phyloP scores from a whole-genome alignment of 768 basidiomycete species.

The Pholiota molesta region DNA sequence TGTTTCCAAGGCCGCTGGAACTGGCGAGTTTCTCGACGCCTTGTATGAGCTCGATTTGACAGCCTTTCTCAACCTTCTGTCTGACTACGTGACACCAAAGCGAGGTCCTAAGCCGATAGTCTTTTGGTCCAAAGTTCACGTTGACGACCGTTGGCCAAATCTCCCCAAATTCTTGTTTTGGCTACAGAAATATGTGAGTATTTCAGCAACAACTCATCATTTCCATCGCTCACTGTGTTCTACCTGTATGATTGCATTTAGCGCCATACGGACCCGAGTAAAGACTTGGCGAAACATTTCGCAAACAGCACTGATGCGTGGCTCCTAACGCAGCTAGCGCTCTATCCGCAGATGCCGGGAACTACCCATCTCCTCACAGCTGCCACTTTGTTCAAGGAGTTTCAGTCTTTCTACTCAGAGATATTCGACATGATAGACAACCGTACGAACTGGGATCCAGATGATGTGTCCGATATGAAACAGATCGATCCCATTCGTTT shows the following conservation, averaged over 20 bases:
- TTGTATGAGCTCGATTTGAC: constrained; percentile 4
- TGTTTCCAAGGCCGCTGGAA: not conserved
- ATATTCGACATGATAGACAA: constrained; percentile 8
- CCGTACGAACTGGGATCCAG: constrained; percentile 3
- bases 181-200: not conserved
- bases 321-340: not conserved
- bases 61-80: not conserved
- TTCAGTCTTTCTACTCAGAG: not conserved
- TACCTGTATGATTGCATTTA: not conserved
- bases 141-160: constrained; percentile 16
- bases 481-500: constrained; percentile 7
- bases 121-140: constrained; percentile 6
- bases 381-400: not conserved
- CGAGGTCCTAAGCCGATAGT: not conserved
- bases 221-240: too few species aligned
- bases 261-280: not conserved
- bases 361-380: not conserved
- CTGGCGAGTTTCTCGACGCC: constrained; percentile 5
- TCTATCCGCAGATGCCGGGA: not conserved
- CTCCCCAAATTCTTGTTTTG: constrained; percentile 3
- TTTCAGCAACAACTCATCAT: not conserved
- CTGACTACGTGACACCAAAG: not conserved
- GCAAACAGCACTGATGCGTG: not conserved
- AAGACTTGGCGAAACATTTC: not conserved
- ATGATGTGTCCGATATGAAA: constrained; percentile 7